Evolutionary conservation across 2,329 filamentous ascomycete species (phyloP).

Genomic region (Nemania abortiva): DNA sequence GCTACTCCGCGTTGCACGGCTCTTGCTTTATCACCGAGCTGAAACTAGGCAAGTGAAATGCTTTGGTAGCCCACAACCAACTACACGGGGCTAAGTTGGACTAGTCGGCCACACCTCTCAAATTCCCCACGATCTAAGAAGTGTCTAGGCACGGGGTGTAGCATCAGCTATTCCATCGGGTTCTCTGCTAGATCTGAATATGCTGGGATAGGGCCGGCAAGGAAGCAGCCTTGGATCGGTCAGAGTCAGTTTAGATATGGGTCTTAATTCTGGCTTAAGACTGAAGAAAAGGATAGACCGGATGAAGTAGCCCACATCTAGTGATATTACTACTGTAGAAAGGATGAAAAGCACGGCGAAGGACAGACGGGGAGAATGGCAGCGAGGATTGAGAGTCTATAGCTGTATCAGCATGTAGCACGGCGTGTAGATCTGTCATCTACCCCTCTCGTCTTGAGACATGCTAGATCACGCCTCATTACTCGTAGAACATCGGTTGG

Average conservation of each 20-base stretch:
- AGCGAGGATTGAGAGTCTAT: slow-evolving; percentile 1
- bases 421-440: not conserved
- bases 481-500: not conserved
- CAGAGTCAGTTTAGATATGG: not conserved
- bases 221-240: not conserved
- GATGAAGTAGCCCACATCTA: not conserved
- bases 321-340: not conserved
- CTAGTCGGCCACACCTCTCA: not conserved
- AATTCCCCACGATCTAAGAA: not conserved
- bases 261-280: not conserved
- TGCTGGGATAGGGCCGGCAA: not conserved
- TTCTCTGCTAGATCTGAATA: not conserved
- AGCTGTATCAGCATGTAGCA: not conserved
- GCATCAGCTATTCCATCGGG: not conserved
- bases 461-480: not conserved
- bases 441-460: not conserved
- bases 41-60: not conserved
- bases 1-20: not conserved
- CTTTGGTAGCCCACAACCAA: not conserved
- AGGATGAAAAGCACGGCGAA: not conserved
- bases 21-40: not conserved
- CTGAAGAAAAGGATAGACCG: not conserved
- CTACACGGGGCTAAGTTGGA: not conserved
- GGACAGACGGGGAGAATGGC: not conserved
- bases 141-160: not conserved